Evolutionary conservation across 1,284 basidiomycete species (phyloP).

Genomic region (Leccinum subspadiceum): DNA sequence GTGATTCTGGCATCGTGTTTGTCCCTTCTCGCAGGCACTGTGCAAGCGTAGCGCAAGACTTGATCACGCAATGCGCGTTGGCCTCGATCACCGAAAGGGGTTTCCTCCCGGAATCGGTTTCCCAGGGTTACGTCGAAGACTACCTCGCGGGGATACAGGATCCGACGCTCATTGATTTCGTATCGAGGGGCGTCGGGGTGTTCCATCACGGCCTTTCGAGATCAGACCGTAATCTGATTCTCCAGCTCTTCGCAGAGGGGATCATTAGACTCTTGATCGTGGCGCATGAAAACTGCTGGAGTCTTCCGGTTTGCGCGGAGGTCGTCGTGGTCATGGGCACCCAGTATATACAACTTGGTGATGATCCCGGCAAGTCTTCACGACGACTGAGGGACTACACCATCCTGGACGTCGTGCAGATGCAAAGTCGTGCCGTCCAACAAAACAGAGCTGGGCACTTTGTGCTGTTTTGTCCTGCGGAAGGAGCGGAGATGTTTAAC

Average conservation of each 20-base stretch:
- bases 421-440: constrained; percentile 85
- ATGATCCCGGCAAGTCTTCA: constrained; percentile 48
- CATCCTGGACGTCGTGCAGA: constrained; percentile 80
- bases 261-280: constrained; percentile 82
- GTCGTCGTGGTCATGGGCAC: constrained; percentile 91
- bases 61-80: constrained; percentile 86
- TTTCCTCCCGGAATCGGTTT: constrained; percentile 59
- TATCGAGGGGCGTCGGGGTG: constrained; percentile 89
- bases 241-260: constrained; percentile 83
- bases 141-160: constrained; percentile 67
- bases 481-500: constrained; percentile 75
- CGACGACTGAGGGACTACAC: constrained; percentile 79
- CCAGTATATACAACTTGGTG: constrained; percentile 64
- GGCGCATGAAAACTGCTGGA: constrained; percentile 85
- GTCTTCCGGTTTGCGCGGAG: constrained; percentile 75
- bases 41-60: constrained; percentile 72
- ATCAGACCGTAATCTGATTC: constrained; percentile 72
- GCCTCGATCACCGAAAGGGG: constrained; percentile 72
- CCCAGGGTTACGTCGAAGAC: constrained; percentile 61
- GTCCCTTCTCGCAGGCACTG: constrained; percentile 88
- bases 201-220: constrained; percentile 75
- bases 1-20: constrained; percentile 70
- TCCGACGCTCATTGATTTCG: constrained; percentile 63
- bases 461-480: constrained; percentile 84
- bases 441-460: constrained; percentile 67